Evolutionary conservation across 2,329 filamentous ascomycete genomes (phyloP).

Genomic region (Colletotrichum acutatum): DNA sequence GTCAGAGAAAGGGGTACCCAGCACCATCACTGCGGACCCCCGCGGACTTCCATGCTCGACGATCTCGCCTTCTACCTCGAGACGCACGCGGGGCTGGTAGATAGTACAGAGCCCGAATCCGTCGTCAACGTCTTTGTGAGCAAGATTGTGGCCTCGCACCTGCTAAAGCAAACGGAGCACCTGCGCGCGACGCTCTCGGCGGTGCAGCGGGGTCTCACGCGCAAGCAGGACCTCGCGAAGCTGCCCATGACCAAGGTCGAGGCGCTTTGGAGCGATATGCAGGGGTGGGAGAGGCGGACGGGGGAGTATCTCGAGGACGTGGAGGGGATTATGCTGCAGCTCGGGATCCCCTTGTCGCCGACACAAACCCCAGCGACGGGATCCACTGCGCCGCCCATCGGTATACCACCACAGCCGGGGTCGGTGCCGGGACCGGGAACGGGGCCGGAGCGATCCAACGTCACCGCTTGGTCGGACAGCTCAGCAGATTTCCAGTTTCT

Average conservation of each 20-base stretch:
- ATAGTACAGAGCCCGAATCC: constrained; percentile 22
- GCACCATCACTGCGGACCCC: constrained; percentile 33
- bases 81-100: constrained; percentile 33
- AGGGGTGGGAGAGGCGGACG: constrained; percentile 41
- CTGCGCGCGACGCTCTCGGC: constrained; percentile 38
- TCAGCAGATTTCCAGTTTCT: constrained; percentile 39
- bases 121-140: constrained; percentile 36
- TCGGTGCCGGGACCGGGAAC: neutral
- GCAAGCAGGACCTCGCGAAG: constrained; percentile 39
- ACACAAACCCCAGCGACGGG: neutral
- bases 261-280: constrained; percentile 41
- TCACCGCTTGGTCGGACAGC: constrained; percentile 34
- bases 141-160: constrained; percentile 41
- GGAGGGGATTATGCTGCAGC: constrained; percentile 41
- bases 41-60: constrained; percentile 37
- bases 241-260: constrained; percentile 38
- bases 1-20: neutral
- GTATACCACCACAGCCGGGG: neutral
- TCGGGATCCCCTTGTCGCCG: constrained; percentile 38
- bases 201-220: constrained; percentile 39
- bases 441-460: neutral
- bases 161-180: constrained; percentile 39
- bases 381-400: neutral
- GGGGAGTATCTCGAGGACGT: constrained; percentile 41
- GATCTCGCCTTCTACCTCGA: constrained; percentile 40